These are phyloP conservation scores for Dothistroma septosporum DNA, from an alignment of 2,329 filamentous ascomycete genomes.

Conservation along the genomic window DNA sequence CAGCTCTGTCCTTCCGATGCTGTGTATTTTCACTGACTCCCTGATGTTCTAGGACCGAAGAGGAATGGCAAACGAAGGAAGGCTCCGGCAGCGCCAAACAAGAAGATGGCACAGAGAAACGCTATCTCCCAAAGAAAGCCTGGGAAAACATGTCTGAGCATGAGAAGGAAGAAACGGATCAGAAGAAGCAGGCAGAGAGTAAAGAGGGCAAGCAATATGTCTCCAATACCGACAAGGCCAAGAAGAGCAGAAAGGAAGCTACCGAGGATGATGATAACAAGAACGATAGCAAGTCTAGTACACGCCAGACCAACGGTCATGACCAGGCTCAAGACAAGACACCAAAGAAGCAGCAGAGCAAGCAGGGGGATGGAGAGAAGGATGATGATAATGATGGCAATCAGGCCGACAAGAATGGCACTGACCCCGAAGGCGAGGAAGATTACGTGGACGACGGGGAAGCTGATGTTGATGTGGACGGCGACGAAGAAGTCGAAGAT, in stretches of 20 bases:
- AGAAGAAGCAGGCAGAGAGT: constrained; percentile 37
- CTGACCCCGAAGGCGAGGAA: constrained; percentile 13
- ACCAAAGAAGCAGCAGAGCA: constrained; percentile 19
- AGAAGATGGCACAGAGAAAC: constrained; percentile 42
- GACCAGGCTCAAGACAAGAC: constrained; percentile 12
- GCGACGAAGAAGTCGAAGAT: constrained; percentile 17
- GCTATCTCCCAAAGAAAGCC: constrained; percentile 47
- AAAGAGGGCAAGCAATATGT: constrained; percentile 45
- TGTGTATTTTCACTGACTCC: no score
- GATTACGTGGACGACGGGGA: constrained; percentile 31
- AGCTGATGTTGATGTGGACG: constrained; percentile 25
- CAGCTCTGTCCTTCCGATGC: no score
- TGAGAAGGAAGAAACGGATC: constrained; percentile 43
- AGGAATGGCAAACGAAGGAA: constrained; percentile 50
- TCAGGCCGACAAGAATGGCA: neutral
- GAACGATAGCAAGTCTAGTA: neutral
- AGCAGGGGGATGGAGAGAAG: constrained; percentile 22
- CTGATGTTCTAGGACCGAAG: no score
- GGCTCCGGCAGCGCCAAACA: constrained; percentile 44
- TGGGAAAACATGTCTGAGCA: constrained; percentile 47
- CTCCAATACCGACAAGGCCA: constrained; percentile 42
- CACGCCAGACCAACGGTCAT: neutral
- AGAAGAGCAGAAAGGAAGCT: constrained; percentile 38
- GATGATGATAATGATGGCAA: constrained; percentile 29
- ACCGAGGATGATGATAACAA: constrained; percentile 31